Evolutionary conservation across 2,329 filamentous ascomycete genomes (phyloP).

Genomic region (Fusarium tricinctum): DNA sequence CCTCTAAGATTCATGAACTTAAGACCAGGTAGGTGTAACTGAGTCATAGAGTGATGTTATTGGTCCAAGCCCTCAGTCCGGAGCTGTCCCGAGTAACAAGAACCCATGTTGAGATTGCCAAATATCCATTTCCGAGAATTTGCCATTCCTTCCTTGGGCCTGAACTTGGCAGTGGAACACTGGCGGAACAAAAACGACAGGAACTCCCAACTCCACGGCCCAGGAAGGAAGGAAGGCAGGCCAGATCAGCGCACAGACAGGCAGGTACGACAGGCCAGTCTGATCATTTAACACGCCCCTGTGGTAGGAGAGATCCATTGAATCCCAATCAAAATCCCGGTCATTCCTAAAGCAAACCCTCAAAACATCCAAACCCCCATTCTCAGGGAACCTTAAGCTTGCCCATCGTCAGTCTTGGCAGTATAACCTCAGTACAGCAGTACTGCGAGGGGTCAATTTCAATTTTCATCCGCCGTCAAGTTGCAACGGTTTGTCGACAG

Average conservation of each 20-base stretch:
- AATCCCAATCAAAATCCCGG: too few species aligned
- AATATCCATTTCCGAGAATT: constrained; percentile 33
- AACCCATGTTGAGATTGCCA: constrained; percentile 19
- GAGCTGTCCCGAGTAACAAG: constrained; percentile 37
- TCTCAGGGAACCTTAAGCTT: constrained; percentile 3
- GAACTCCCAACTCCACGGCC: constrained; percentile 3
- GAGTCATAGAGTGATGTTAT: constrained; percentile 20
- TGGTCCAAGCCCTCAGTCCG: constrained; percentile 9
- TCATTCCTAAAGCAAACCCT: too few species aligned
- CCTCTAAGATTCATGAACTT: constrained; percentile 21
- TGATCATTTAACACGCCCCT: constrained; percentile 39
- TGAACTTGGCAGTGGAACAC: constrained; percentile 27
- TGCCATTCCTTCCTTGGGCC: constrained; percentile 10
- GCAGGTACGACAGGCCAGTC: constrained; percentile 20
- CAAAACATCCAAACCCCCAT: too few species aligned
- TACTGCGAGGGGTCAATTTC: constrained; percentile 39
- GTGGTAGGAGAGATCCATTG: constrained; percentile 20
- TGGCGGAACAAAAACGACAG: constrained; percentile 15
- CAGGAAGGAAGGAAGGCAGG: constrained; percentile 8
- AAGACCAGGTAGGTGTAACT: constrained; percentile 16
- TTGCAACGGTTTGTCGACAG: constrained; percentile 14
- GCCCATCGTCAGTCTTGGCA: constrained; percentile 14
- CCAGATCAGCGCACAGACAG: background rate
- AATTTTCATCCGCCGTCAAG: constrained; percentile 17
- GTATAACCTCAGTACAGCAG: background rate